Base-by-base conservation (phyloP, 2,329 filamentous ascomycete genomes). In the Xylaria sp. region DNA sequence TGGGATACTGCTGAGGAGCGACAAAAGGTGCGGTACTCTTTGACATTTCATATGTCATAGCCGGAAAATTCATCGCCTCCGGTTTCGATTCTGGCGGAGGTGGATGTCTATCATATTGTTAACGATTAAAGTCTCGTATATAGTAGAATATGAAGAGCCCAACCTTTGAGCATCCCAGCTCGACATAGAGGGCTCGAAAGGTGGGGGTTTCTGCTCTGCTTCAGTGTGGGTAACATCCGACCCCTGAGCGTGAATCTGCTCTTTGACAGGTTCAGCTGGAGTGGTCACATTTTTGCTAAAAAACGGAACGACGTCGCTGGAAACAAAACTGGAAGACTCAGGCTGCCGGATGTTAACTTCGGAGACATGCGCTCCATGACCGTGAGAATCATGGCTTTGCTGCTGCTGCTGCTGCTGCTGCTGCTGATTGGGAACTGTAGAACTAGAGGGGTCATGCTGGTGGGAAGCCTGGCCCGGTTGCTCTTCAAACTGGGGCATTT, bases 41-140 rank as follows among this genome's bases (percentile, higher is more conserved):
- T 65, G 92, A 97, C 91, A 98, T 98, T 66, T 88, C 86, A 81
- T 98, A 98, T 65, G 89, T 89, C 66, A 90, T 88, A 56, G 86
- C 86, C 18, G 94, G 93, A 77, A 98, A 92, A 79, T 97, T 93
- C 70, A 89, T 84, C 7, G 94, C 95, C 84, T 98, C 96, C 9
- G 94, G 94, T 77, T 86, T 91, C 5, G 94, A 93, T 76, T 92
- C 81, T 51, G 80, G 65, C 12, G 89, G 89, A 67, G 90, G 89
- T 54, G 90, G 82, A 75, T 90, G 88, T 78, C 90, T 92, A 73
- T 57, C 51, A 41, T 55, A n/a, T n/a, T 56, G 66, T 76, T 66
- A 77, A 72, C 52, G n/a, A 20, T 50, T 37, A 3, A 12, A 60
- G n/a, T 18, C 12, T 18, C 15, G 13, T 15, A 7, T 61, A 20